These are phyloP conservation scores for Aspergillus pseudoviridinutans DNA, from an alignment of 2,329 filamentous ascomycete species.

Conservation along the genomic window DNA sequence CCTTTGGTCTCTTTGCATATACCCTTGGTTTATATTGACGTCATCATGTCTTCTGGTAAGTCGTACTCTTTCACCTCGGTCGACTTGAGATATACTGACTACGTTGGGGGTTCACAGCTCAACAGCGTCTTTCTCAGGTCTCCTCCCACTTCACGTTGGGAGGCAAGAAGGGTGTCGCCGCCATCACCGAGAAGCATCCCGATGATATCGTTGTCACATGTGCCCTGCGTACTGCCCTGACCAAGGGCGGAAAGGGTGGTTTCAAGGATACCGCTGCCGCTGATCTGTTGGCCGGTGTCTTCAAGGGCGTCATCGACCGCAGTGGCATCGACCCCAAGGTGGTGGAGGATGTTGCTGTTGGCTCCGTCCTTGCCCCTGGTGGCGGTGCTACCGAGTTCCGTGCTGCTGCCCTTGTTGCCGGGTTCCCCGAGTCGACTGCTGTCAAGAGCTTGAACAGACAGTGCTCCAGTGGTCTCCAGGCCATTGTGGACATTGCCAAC, in stretches of 20 bases:
- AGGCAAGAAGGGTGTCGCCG: constrained; percentile 31
- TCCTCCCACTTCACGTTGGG: constrained; percentile 51
- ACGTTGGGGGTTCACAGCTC: constrained; percentile 37
- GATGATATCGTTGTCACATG: constrained; percentile 85
- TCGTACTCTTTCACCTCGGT: background rate
- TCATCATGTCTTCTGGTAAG: constrained; percentile 44
- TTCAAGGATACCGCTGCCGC: constrained; percentile 92
- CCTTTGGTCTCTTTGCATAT: constrained; percentile 3
- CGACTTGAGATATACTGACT: constrained; percentile 1
- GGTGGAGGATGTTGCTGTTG: constrained; percentile 90
- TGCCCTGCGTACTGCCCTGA: constrained; percentile 85
- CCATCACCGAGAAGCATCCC: constrained; percentile 47
- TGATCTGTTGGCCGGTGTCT: constrained; percentile 78
- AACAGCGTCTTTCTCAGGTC: constrained; percentile 58
- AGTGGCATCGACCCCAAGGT: constrained; percentile 83
- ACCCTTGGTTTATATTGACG: constrained; percentile 11
- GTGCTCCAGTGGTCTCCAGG: constrained; percentile 89
- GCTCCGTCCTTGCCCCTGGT: constrained; percentile 84
- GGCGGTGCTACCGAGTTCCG: constrained; percentile 97
- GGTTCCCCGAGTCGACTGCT: constrained; percentile 81
- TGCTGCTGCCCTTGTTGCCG: constrained; percentile 82
- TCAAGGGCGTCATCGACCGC: constrained; percentile 75
- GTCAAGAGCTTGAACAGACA: constrained; percentile 88
- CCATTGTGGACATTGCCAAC: constrained; percentile 90
- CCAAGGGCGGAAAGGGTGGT: constrained; percentile 85